Evolutionary conservation across 2,329 filamentous ascomycete species (phyloP).

Genomic region (Cladophialophora yegresii): DNA sequence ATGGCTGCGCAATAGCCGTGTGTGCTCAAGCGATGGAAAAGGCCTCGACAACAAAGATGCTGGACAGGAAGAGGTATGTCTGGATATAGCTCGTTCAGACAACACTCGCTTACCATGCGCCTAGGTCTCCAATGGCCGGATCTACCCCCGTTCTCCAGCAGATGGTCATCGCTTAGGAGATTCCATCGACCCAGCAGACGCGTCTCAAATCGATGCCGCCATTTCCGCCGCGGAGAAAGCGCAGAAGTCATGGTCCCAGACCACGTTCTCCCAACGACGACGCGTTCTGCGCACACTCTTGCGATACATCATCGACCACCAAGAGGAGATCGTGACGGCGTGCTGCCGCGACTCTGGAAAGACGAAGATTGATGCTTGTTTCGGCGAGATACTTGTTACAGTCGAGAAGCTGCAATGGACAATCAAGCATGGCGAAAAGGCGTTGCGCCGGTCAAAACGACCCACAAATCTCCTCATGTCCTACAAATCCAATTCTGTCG

Average conservation of each 20-base stretch:
- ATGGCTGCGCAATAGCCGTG: neutral
- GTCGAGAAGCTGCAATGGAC: constrained; percentile 95
- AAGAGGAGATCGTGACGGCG: constrained; percentile 79
- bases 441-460: constrained; percentile 68
- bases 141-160: constrained; percentile 64
- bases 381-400: constrained; percentile 93
- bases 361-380: constrained; percentile 88
- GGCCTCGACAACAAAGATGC: neutral
- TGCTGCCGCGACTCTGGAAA: constrained; percentile 94
- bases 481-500: constrained; percentile 89
- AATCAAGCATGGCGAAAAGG: constrained; percentile 82
- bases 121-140: constrained; percentile 29
- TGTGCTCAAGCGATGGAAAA: neutral
- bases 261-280: constrained; percentile 74
- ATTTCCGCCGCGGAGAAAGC: constrained; percentile 73
- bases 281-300: constrained; percentile 79
- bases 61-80: constrained; percentile 11
- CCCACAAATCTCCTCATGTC: constrained; percentile 91
- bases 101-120: neutral
- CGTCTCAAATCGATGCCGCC: constrained; percentile 74
- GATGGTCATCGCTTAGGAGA: constrained; percentile 72
- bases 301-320: constrained; percentile 77
- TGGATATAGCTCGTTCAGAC: neutral
- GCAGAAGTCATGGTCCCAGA: constrained; percentile 74
- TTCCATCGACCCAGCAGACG: constrained; percentile 69